Evolutionary conservation across 78 protist genomes (phyloP), one percentile per base, ranked within the genome.

Genomic region (Anaeramoeba flamelloides): DNA sequence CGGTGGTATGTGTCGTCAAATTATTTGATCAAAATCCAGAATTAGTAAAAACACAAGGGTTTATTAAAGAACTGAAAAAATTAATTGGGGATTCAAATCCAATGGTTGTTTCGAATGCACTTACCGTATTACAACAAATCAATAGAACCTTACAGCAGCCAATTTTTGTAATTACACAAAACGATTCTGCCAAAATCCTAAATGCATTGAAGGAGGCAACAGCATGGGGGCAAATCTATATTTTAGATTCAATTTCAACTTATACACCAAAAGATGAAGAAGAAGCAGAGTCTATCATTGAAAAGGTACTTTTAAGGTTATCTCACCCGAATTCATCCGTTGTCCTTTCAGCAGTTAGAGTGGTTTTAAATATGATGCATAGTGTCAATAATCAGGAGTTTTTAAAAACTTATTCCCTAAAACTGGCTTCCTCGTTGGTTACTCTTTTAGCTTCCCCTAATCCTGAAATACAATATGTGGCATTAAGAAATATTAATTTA

Each of bases 171-270:
- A n/a, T n/a, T n/a, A n/a, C n/a, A n/a, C n/a, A n/a, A n/a, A n/a
- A n/a, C n/a, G n/a, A n/a, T n/a, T n/a, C n/a, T n/a, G n/a, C n/a
- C n/a, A n/a, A n/a, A n/a, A n/a, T n/a, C n/a, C n/a, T n/a, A n/a
- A n/a, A n/a, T n/a, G n/a, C n/a, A n/a, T n/a, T n/a, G n/a, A n/a
- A n/a, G n/a, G n/a, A n/a, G n/a, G n/a, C n/a, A n/a, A n/a, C n/a
- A n/a, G n/a, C n/a, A n/a, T 93, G 98, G 99, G 95, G 97, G 38
- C 99, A 94, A 79, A 86, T 95, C 77, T 94, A 85, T 91, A 92
- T 97, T 36, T 81, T 97, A 41, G 97, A 97, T 74, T 74, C 93
- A 36, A 90, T 97, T 36, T 87, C 94, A n/a, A 31, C n/a, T 36
- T 93, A 89, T 86, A 3, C 0, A 2, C 89, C 92, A 8, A 2